phyloP scores from a whole-genome alignment of 441 rosid species.

The Adansonia madagascariensis region DNA sequence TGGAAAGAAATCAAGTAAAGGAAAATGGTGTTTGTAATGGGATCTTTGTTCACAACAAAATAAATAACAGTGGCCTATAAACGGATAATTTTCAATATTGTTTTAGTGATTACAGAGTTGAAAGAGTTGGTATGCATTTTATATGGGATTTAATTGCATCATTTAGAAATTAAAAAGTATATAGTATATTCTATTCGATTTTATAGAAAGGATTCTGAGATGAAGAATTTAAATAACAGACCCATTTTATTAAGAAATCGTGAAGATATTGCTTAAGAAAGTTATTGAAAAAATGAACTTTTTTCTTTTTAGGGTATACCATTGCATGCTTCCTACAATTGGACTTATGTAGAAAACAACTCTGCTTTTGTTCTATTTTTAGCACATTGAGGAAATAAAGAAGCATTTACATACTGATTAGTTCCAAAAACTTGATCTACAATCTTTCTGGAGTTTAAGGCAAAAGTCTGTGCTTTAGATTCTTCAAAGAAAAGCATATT shows the following conservation, averaged over 20 bases:
- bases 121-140: slow-evolving; percentile 10
- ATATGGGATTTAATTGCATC: slow-evolving; percentile 1
- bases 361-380: background rate
- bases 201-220: background rate
- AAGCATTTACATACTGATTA: background rate
- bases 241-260: background rate
- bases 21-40: too few relatives aligned
- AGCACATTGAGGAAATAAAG: background rate
- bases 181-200: background rate
- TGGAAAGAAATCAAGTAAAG: too few relatives aligned
- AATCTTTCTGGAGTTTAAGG: background rate
- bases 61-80: too few relatives aligned
- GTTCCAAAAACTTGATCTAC: background rate
- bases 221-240: background rate
- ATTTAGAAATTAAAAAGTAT: background rate
- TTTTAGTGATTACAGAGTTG: slow-evolving; percentile 38
- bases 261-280: background rate
- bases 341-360: background rate
- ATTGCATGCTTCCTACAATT: background rate
- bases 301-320: background rate
- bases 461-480: background rate
- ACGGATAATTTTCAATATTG: too few relatives aligned
- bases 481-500: background rate
- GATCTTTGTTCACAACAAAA: too few relatives aligned
- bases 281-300: background rate